phyloP scores from a whole-genome alignment of 2,329 filamentous ascomycete species.

The Zopfia rhizophila region DNA sequence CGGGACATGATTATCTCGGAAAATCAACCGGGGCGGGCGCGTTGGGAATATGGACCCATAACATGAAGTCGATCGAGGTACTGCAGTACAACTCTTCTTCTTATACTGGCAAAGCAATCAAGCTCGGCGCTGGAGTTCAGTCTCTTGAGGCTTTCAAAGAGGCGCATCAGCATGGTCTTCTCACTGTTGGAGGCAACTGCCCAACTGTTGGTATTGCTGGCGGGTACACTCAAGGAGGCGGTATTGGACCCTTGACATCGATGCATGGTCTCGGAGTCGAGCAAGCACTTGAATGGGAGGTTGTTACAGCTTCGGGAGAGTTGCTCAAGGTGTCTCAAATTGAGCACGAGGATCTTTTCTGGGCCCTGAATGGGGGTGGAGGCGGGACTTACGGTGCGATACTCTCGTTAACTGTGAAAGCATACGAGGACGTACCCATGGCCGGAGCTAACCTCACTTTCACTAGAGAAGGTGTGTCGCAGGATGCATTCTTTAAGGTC shows the following conservation, averaged over 20 bases:
- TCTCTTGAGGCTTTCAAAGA: conserved; percentile 31
- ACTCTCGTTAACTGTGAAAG: not conserved
- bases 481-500: conserved; percentile 2
- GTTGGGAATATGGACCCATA: conserved; percentile 31
- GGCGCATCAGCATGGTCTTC: conserved; percentile 26
- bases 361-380: conserved; percentile 48
- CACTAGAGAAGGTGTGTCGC: not conserved
- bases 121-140: conserved; percentile 40
- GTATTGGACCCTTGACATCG: not conserved
- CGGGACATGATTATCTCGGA: conserved; percentile 42
- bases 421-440: not conserved
- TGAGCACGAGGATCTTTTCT: conserved; percentile 46
- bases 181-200: conserved; percentile 36
- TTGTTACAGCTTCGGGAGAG: conserved; percentile 33
- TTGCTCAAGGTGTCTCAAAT: conserved; percentile 40
- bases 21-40: conserved; percentile 27
- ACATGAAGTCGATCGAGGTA: conserved; percentile 31
- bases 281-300: conserved; percentile 45
- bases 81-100: conserved; percentile 14
- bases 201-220: conserved; percentile 59
- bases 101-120: conserved; percentile 33
- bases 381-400: conserved; percentile 44
- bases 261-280: conserved; percentile 56
- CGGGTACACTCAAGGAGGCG: conserved; percentile 42
- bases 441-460: not conserved